Percentiles rank a stretch among this genome's conserved stretches.
Conservation (phyloP, 306 rosid genomes). For the Ormosia semicastrata region DNA sequence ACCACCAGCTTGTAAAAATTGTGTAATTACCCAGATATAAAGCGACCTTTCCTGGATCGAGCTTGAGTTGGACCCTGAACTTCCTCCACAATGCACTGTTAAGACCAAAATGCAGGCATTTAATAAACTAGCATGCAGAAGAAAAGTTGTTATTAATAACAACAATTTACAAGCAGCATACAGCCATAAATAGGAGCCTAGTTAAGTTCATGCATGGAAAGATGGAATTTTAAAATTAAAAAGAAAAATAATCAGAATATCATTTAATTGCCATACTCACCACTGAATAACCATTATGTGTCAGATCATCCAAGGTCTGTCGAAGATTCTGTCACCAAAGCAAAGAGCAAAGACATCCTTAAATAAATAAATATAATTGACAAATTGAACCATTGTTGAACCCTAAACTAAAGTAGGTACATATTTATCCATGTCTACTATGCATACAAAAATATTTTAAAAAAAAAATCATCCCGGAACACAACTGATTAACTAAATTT, state of each 20-base stretch:
- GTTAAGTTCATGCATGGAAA: background rate
- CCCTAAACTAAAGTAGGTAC: background rate
- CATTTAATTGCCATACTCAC: slow-evolving; percentile 49
- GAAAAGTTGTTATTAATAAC: slow-evolving; percentile 3
- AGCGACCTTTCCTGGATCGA: slow-evolving; percentile 86
- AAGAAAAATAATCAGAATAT: background rate
- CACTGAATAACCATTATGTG: slow-evolving; percentile 88
- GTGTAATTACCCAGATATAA: slow-evolving; percentile 73
- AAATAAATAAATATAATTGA: background rate
- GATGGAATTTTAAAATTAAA: background rate
- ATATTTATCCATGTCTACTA: background rate
- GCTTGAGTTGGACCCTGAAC: slow-evolving; percentile 91
- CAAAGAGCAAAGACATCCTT: slow-evolving; percentile 23
- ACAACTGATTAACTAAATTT: background rate
- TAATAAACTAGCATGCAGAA: background rate
- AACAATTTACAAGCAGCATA: slow-evolving; percentile 20
- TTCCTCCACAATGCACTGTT: slow-evolving; percentile 97
- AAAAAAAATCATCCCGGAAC: background rate
- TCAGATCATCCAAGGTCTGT: slow-evolving; percentile 90
- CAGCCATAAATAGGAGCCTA: background rate
- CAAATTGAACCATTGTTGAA: background rate
- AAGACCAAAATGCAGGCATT: slow-evolving; percentile 28
- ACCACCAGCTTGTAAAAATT: background rate
- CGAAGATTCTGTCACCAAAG: slow-evolving; percentile 80
- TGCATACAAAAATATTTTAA: background rate